Base-by-base conservation (phyloP, 2,329 filamentous ascomycete species). In the Xylariaceae sp. region DNA sequence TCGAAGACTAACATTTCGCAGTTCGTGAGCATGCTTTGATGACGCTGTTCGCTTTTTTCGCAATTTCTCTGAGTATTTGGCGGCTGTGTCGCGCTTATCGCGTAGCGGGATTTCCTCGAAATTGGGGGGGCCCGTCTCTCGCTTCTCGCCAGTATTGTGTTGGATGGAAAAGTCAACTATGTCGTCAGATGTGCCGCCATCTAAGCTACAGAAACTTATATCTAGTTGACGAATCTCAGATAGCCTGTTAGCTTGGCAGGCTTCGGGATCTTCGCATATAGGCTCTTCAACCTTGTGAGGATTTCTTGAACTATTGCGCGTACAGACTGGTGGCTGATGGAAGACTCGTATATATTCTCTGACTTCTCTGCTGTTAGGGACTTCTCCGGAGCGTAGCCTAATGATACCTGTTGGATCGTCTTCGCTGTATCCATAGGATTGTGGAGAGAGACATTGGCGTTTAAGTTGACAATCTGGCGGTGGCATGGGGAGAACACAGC, bases 1-100 rank as follows among this genome's bases (percentile, higher is more conserved):
- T 49, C 73, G 73, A 24, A 85, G 73, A 62, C 71, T 79, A 53
- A 80, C 46, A 16, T 66, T 63, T 35, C 57, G 64, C 21, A 67
- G 27, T n/a, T 64, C 63, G 35, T 63, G 64, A 21, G 37, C 47
- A 44, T 55, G 57, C 35, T 55, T 64, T 5, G 27, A 52, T 26
- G 56, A 29, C n/a, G 50, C n/a, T n/a, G 40, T 20, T 11, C 42
- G 23, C 29, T 30, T 50, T 18, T 40, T 46, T 16, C 44, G 53
- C 40, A 51, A 43, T 5, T 37, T 41, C 1, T 37, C 24, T 24
- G 58, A 21, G 16, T 45, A 53, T 27, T 35, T 26, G 2, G 47
- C 32, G 7, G 51, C 18, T 8, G 9, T 36, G 30, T 53, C 52
- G 33, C 44, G 42, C 36, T 40, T 52, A 9, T 33, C 50, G 10